Percentiles rank a stretch among this genome's conserved stretches.
phyloP scores from a whole-genome alignment of 768 basidiomycete species.

The Boletus sp. region DNA sequence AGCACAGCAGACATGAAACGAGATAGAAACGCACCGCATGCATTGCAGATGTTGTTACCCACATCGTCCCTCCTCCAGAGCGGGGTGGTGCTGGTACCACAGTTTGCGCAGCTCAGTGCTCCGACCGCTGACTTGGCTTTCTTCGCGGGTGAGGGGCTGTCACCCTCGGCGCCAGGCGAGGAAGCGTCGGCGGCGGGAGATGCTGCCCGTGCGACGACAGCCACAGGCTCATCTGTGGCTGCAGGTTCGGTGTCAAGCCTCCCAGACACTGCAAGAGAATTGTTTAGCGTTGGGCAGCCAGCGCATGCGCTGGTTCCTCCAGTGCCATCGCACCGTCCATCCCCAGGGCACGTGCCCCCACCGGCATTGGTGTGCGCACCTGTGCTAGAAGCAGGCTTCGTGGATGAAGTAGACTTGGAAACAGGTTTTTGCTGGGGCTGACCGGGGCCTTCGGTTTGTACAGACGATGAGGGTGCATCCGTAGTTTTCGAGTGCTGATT shows the following conservation, averaged over 20 bases:
- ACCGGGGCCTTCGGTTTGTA: conserved; percentile 24
- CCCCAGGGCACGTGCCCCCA: conserved; percentile 91
- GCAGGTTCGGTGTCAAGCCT: conserved; percentile 39
- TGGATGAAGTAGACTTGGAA: conserved; percentile 24
- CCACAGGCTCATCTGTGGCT: conserved; percentile 18
- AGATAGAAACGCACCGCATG: conserved; percentile 68
- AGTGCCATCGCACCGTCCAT: conserved; percentile 96
- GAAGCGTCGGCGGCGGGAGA: conserved; percentile 35
- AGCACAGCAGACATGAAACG: conserved; percentile 25
- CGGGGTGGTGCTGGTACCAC: conserved; percentile 85
- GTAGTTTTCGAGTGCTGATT: conserved; percentile 32
- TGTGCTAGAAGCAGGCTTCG: conserved; percentile 28
- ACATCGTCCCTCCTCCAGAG: conserved; percentile 88
- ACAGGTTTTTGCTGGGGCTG: conserved; percentile 26
- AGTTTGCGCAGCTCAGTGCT: conserved; percentile 82
- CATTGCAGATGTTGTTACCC: conserved; percentile 93
- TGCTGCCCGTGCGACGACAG: conserved; percentile 14
- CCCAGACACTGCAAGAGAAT: conserved; percentile 52
- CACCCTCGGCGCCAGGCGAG: conserved; percentile 31
- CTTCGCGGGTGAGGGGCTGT: conserved; percentile 31
- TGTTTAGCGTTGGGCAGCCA: conserved; percentile 97
- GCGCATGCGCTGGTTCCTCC: conserved; percentile 91
- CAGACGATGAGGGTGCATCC: conserved; percentile 26
- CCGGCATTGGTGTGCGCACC: conserved; percentile 31
- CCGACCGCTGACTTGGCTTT: conserved; percentile 49